Base-by-base conservation (phyloP, 129 eudicot genomes). In the Flaveria brownii region DNA sequence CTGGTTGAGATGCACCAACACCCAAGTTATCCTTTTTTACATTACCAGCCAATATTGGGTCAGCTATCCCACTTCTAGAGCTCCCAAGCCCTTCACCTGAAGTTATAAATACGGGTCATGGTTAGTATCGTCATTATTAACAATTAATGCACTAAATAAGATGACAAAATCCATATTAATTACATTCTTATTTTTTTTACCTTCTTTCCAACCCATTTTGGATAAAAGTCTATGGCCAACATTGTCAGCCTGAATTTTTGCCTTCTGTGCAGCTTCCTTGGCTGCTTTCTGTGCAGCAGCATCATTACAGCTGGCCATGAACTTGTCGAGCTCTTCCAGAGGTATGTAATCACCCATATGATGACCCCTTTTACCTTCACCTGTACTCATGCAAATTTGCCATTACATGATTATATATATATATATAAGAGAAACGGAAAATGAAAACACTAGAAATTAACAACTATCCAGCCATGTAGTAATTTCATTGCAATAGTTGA, bases 201-300 rank as follows among this genome's bases (percentile, higher is more conserved):
- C 97, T 91, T 91, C 97, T 82, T 82, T 91, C 97, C 95, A 88
- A 69, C 95, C 97, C 94, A 91, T 91, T 85, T 91, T 91, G 8
- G 94, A 88, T 51, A 91, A 60, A 61, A 91, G 94, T 76, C 80
- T 84, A 81, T 91, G 97, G 46, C 97, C 97, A 49, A 91, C 88
- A 74, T 91, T 88, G 77, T 91, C 97, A 60, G 95, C 95, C 79
- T 88, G 97, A 18, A 91, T 91, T 61, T 45, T 86, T 9, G 84
- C 82, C 52, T 68, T 84, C 2, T 88, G 91, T 49, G 91, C 88
- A 45, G 87, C 84, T 70, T 91, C 94, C 50, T 71, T 82, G 26
- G 88, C 87, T 43, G 84, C 83, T 78, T 88, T 91, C 60, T 68
- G 88, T 26, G 94, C 83, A 78, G 89, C 78, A 30, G 56, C 89